phyloP scores from a whole-genome alignment of 306 rosid species.

The Quercus bicolor region DNA sequence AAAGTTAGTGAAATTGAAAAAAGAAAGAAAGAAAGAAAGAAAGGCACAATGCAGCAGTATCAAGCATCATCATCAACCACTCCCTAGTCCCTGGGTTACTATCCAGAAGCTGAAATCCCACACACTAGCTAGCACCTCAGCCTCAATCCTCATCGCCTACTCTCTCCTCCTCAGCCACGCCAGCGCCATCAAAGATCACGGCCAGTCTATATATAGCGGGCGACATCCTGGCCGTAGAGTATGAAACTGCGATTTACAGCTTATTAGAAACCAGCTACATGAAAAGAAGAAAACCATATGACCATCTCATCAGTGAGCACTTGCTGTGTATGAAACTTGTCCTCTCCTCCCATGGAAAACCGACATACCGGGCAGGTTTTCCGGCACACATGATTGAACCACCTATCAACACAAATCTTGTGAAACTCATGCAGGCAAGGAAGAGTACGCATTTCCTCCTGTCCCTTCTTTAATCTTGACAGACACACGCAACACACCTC shows the following conservation, averaged over 20 bases:
- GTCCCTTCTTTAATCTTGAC: no score
- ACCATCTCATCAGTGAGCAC: slow-evolving; percentile 76
- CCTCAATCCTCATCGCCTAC: slow-evolving; percentile 36
- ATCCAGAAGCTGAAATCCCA: no score
- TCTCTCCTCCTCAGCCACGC: slow-evolving; percentile 62
- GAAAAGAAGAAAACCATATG: slow-evolving; percentile 90
- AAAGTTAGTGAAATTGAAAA: no score
- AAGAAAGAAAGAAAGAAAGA: no score
- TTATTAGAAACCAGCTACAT: slow-evolving; percentile 64
- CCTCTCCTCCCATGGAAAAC: slow-evolving; percentile 26
- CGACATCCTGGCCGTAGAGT: slow-evolving; percentile 59
- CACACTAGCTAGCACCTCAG: no score
- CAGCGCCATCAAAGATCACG: slow-evolving; percentile 50
- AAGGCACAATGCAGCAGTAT: no score
- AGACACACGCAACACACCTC: no score
- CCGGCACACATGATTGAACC: slow-evolving; percentile 57
- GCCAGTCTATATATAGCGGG: slow-evolving; percentile 64
- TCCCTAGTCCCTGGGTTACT: no score
- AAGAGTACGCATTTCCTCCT: slow-evolving; percentile 44
- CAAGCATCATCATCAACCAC: no score
- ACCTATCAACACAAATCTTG: slow-evolving; percentile 66
- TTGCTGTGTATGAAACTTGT: slow-evolving; percentile 17
- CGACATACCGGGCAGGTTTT: slow-evolving; percentile 82
- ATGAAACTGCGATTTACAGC: no score
- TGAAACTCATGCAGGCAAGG: slow-evolving; percentile 87